Evolutionary conservation across 148 eudicot species (phyloP), one percentile per base, ranked within the genome.

Genomic region (Fagopyrum tataricum): DNA sequence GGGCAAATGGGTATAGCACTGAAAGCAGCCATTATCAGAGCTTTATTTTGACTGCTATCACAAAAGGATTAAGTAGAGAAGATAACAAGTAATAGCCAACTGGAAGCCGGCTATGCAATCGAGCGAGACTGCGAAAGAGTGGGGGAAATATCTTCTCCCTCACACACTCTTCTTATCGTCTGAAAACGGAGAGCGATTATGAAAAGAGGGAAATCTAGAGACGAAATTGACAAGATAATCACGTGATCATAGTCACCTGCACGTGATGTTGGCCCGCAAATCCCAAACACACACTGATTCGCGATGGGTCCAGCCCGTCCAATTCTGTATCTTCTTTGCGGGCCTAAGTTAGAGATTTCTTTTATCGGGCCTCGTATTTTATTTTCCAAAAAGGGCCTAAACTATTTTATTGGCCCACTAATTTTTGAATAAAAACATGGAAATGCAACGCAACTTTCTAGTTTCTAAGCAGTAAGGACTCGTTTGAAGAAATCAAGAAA

Each of bases 1-100:
- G 89, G 86, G 47, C 87, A 85, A 14, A 85, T 80, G 7, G 92
- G 83, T 12, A 82, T 46, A 2, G 88, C 86, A 39, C 83, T 85
- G 48, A 87, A 79, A 81, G 92, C 82, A 26, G 92, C 84, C 96
- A 91, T 88, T 81, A 46, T 64, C 56, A 70, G n/a, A 37, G 61
- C 72, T 72, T 21, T 46, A 15, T 44, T n/a, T 1, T 43, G 52
- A n/a, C 46, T 77, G 70, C 47, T 43, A 52, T 6, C 43, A 80
- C 7, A 62, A 23, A 24, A 3, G 47, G 23, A 39, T 20, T 24
- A 21, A 59, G 40, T 48, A 12, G 48, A 44, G 58, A 73, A 18
- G 40, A 31, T 21, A 44, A 21, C 44, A 40, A 18, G 70, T 37
- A 39, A 68, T 41, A 42, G 47, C 71, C 46, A 7, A 58, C 64